These are phyloP conservation scores for Eucommia ulmoides DNA, from an alignment of 257 asterid genomes.

Conservation along the genomic window DNA sequence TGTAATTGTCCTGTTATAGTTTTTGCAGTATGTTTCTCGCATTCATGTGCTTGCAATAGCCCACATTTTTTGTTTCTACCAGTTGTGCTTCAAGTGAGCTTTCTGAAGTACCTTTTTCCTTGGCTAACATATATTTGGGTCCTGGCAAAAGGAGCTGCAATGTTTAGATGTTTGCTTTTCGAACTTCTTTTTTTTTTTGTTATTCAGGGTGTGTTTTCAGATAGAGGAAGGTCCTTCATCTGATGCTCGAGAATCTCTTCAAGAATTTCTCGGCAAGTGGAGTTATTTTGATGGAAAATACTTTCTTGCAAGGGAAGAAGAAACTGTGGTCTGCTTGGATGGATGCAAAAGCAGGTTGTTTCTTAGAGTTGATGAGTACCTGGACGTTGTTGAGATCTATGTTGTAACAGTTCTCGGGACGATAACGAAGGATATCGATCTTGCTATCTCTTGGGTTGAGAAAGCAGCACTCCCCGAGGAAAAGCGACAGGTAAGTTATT, in stretches of 20 bases:
- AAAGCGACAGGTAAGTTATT: conserved; percentile 59
- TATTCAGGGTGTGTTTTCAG: conserved; percentile 51
- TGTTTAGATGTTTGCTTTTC: too few relatives aligned
- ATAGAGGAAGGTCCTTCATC: conserved; percentile 37
- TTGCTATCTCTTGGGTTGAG: conserved; percentile 78
- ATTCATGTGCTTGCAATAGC: neutral
- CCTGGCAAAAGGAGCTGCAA: too few relatives aligned
- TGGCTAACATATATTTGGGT: neutral
- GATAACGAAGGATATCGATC: conserved; percentile 33
- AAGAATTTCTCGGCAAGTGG: conserved; percentile 68
- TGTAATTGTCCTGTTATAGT: neutral
- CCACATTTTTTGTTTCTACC: too few relatives aligned
- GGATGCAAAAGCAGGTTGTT: conserved; percentile 22
- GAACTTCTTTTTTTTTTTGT: conserved; percentile 7
- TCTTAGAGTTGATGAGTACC: conserved; percentile 43
- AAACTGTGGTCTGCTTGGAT: conserved; percentile 15
- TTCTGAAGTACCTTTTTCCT: too few relatives aligned
- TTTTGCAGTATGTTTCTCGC: neutral
- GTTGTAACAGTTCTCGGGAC: conserved; percentile 44
- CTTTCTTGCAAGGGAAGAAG: conserved; percentile 24
- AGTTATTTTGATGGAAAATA: conserved; percentile 30
- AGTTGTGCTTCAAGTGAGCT: too few relatives aligned
- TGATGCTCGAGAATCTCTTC: conserved; percentile 43
- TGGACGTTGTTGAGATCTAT: conserved; percentile 71
- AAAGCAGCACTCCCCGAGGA: conserved; percentile 55